These are phyloP conservation scores for Leucocoprinus birnbaumii DNA, from an alignment of 768 basidiomycete genomes.

Conservation along the genomic window DNA sequence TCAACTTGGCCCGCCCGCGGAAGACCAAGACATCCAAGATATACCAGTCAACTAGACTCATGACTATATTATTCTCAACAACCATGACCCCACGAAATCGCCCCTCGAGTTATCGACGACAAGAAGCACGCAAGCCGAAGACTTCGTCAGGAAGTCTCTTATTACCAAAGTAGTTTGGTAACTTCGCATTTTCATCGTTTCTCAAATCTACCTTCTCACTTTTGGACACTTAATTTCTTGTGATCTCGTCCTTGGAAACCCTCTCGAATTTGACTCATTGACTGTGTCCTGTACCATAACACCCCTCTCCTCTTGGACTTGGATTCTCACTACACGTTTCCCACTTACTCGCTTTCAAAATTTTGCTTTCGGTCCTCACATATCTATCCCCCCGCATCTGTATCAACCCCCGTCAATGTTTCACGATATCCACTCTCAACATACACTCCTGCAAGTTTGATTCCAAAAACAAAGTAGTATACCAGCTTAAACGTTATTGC, in stretches of 20 bases:
- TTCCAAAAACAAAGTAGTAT: background rate
- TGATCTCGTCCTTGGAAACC: no score
- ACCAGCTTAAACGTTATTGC: constrained; percentile 3
- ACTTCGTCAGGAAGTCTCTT: constrained; percentile 8
- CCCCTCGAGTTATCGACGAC: background rate
- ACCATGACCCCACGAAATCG: background rate
- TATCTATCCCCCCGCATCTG: background rate
- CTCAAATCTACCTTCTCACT: background rate
- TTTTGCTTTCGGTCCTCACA: background rate
- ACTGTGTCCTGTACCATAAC: background rate
- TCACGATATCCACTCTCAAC: background rate
- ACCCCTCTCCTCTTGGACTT: background rate
- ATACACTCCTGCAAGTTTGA: background rate
- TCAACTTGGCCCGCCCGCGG: constrained; percentile 13
- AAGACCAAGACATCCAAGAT: constrained; percentile 15
- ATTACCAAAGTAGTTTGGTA: background rate
- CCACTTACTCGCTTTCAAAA: background rate
- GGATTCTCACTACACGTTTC: background rate
- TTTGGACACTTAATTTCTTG: background rate
- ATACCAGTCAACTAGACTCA: constrained; percentile 10
- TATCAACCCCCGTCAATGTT: background rate
- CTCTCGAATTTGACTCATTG: no score
- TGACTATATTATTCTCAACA: no score
- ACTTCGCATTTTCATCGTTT: background rate
- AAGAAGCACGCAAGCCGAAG: background rate